Base-by-base conservation (phyloP, 2,329 filamentous ascomycete species). In the Diplodia mutila region DNA sequence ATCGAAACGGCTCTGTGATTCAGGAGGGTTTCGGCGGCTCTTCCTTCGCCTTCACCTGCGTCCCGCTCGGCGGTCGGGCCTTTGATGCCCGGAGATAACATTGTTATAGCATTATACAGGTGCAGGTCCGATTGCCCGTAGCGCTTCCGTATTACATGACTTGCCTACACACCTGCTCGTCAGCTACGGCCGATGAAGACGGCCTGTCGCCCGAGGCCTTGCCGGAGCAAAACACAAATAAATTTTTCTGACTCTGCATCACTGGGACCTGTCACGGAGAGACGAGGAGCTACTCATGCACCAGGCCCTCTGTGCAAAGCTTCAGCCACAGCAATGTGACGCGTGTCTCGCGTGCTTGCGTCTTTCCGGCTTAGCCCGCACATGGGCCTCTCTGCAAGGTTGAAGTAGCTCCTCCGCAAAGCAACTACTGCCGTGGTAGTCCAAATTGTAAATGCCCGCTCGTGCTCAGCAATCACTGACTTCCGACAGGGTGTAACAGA, bases 81-180 rank as follows among this genome's bases (percentile, higher is more conserved):
- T 55, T 21, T 3, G 23, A 48, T 49, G 25, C 57, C 49, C 57
- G 57, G 57, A 61, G 57, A 49, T 61, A 61, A 61, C 18, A 2
- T 32, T 49, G 39, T 25, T 61, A 61, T 49, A 61, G 57, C 57
- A 61, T 48, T 61, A 61, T 49, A 61, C 37, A 48, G n/a, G 55
- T 32, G 29, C 29, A 37, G 11, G 25, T 42, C 54, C 21, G 54
- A 42, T 8, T 27, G 3, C 21, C 37, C 37, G 37, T 29, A 59
- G 57, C 57, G 39, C 39, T 61, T 49, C 57, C 57, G 57, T 61
- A 61, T 61, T 61, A 48, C 57, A 61, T 61, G 57, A 61, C 57
- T 49, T 61, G 57, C 39, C 57, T 11, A 7, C 18, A 25, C 29
- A 11, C 25, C 57, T 29, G 39, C 39, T 0, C 7, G 39, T 61